phyloP scores from a whole-genome alignment of 345 rosid species.

The Eucalyptus sp. region DNA sequence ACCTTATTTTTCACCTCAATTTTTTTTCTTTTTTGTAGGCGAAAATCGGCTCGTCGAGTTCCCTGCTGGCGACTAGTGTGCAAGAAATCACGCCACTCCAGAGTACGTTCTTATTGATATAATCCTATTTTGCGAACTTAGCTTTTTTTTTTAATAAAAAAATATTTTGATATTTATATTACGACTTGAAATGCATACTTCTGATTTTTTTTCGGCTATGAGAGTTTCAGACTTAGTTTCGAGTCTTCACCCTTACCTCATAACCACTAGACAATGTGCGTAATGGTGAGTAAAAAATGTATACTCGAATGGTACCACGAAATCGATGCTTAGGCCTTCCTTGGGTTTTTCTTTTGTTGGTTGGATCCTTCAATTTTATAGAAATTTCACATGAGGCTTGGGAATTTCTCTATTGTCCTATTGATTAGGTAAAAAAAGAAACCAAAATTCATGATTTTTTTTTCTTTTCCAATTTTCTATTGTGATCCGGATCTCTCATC shows the following conservation, averaged over 20 bases:
- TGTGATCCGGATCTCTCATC: background rate
- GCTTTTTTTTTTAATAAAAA: too few relatives aligned
- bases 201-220: background rate
- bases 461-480: background rate
- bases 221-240: background rate
- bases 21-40: background rate
- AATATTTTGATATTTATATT: background rate
- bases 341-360: background rate
- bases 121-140: background rate
- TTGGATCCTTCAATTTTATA: background rate
- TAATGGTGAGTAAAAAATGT: background rate
- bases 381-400: background rate
- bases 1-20: background rate
- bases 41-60: background rate
- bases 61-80: background rate
- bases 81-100: background rate
- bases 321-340: background rate
- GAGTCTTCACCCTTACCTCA: background rate
- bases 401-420: background rate
- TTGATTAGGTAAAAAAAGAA: background rate
- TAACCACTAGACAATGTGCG: background rate
- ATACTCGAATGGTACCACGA: background rate
- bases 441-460: background rate
- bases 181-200: background rate
- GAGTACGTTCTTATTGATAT: background rate